phyloP scores from a whole-genome alignment of 2,329 filamentous ascomycete genomes.

The Monosporascus sp. region DNA sequence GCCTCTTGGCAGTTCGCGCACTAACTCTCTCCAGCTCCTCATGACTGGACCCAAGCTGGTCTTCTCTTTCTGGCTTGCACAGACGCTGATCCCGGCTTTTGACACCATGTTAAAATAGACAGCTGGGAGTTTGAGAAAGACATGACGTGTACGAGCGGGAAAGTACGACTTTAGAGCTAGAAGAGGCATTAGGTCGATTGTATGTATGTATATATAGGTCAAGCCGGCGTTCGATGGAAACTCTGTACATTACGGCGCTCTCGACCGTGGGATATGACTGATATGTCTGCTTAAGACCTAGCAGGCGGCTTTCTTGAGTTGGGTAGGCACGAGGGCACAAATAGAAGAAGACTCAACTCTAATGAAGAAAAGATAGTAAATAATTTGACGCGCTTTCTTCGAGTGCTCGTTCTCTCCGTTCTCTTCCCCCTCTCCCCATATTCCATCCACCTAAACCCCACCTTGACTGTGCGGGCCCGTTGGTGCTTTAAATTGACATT shows the following conservation, averaged over 20 bases:
- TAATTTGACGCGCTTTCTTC: background rate
- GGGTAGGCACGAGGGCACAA: background rate
- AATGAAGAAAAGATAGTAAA: background rate
- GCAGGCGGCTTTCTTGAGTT: background rate
- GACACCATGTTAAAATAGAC: conserved; percentile 42
- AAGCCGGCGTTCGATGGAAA: background rate
- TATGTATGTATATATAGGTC: background rate
- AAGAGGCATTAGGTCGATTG: background rate
- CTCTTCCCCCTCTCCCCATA: too few species aligned
- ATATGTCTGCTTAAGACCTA: background rate
- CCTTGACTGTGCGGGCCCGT: background rate
- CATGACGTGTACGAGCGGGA: background rate
- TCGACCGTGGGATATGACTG: background rate
- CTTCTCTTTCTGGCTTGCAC: conserved; percentile 99
- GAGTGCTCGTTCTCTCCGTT: too few species aligned
- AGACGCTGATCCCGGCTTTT: conserved; percentile 95
- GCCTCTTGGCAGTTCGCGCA: conserved; percentile 3
- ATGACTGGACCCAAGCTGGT: conserved; percentile 99
- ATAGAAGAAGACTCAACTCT: background rate
- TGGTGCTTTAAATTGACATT: background rate
- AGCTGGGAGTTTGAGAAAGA: background rate
- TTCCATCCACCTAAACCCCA: too few species aligned
- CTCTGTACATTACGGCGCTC: background rate
- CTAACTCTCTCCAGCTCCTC: conserved; percentile 55
- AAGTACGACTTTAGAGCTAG: background rate